Percentiles rank a stretch among this genome's conserved stretches.
Conservation (phyloP, 441 rosid genomes). For the Adansonia gregorii region DNA sequence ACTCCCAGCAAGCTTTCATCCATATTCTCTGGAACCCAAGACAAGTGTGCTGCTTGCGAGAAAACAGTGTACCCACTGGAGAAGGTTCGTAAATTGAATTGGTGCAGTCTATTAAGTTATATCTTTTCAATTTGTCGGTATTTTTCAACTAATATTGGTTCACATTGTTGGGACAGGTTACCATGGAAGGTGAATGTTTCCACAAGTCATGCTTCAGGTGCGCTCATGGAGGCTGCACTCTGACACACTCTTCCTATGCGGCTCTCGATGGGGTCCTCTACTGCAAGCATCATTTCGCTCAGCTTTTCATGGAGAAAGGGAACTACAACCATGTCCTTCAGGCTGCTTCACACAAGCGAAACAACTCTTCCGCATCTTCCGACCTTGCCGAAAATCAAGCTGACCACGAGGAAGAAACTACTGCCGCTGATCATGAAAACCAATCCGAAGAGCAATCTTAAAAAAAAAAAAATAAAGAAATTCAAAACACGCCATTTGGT, state of each 20-base stretch:
- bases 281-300: constrained; percentile 96
- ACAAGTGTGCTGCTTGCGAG: constrained; percentile 88
- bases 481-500: not conserved
- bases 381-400: not conserved
- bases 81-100: constrained; percentile 53
- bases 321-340: constrained; percentile 84
- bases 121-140: not conserved
- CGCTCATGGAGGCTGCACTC: constrained; percentile 87
- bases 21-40: constrained; percentile 88
- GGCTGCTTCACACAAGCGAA: constrained; percentile 67
- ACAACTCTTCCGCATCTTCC: constrained; percentile 46
- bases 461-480: no score
- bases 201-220: constrained; percentile 97
- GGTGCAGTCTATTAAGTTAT: not conserved
- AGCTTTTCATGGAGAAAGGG: constrained; percentile 96
- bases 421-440: not conserved
- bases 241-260: constrained; percentile 95
- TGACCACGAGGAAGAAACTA: not conserved
- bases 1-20: constrained; percentile 88
- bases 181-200: constrained; percentile 90
- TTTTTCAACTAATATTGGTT: not conserved
- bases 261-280: constrained; percentile 85
- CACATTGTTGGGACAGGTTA: constrained; percentile 50
- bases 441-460: constrained; percentile 1
- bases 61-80: constrained; percentile 95